phyloP scores from a whole-genome alignment of 78 protist species.

The Anaeramoeba ignava region DNA sequence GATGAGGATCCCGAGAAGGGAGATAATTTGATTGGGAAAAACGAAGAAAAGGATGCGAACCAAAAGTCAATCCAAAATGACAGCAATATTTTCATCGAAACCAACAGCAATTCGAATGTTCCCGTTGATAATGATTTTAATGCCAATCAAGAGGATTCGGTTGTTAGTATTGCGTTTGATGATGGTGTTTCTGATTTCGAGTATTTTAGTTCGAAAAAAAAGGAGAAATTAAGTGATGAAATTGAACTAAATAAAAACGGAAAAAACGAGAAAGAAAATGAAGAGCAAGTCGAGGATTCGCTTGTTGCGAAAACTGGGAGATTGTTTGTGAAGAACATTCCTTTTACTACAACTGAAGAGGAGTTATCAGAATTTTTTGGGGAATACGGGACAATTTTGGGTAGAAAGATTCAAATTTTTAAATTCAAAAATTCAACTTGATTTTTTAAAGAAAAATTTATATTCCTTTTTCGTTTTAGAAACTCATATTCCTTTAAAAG shows the following conservation, averaged over 20 bases:
- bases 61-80: background rate
- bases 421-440: background rate
- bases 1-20: background rate
- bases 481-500: conserved; percentile 64
- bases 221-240: background rate
- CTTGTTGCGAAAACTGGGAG: conserved; percentile 32
- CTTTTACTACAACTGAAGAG: conserved; percentile 48
- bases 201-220: conserved; percentile 9
- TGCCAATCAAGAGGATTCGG: background rate
- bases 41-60: background rate
- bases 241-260: background rate
- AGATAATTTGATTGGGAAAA: too few species aligned
- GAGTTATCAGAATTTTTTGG: conserved; percentile 33
- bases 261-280: background rate
- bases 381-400: conserved; percentile 19
- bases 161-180: background rate
- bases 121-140: too few species aligned
- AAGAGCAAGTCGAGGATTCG: background rate
- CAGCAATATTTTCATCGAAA: background rate
- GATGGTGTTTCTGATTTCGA: background rate
- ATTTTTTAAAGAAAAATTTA: conserved; percentile 7
- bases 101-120: too few species aligned
- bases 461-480: conserved; percentile 56
- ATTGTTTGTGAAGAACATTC: conserved; percentile 50
- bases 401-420: too few species aligned